A percentile compares a stretch with the other conserved stretches of the same genome.
Evolutionary conservation across 495 filamentous ascomycete genomes (phyloP).

Genomic region (Penicillium subrubescens): DNA sequence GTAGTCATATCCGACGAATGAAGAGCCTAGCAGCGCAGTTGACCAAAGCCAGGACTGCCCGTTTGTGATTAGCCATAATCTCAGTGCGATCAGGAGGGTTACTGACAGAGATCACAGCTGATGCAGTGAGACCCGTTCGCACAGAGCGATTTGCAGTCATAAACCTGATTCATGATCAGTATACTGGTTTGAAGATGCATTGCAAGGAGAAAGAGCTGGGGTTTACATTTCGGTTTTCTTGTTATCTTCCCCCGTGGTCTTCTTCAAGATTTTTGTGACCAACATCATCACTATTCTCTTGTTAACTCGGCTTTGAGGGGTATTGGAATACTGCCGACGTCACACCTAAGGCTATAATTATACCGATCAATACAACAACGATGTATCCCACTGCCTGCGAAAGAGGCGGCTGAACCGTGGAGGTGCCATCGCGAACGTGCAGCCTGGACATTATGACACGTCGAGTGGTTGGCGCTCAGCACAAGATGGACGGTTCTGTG

Average conservation of each 20-base stretch:
- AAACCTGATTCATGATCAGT: slow-evolving; percentile 31
- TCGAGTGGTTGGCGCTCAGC: background rate
- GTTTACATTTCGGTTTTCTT: slow-evolving; percentile 44
- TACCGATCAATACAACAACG: slow-evolving; percentile 35
- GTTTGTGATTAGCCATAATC: background rate
- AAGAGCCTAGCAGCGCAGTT: slow-evolving; percentile 35
- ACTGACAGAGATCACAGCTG: slow-evolving; percentile 42
- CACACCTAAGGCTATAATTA: slow-evolving; percentile 35
- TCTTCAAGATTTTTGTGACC: slow-evolving; percentile 35
- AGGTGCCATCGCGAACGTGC: slow-evolving; percentile 21
- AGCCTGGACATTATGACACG: slow-evolving; percentile 19
- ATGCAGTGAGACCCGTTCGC: slow-evolving; percentile 41
- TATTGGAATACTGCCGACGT: no score
- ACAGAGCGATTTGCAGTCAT: slow-evolving; percentile 45
- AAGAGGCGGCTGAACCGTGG: slow-evolving; percentile 34
- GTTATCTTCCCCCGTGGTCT: slow-evolving; percentile 42
- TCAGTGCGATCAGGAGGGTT: background rate
- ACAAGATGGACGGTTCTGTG: background rate
- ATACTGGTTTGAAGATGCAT: background rate
- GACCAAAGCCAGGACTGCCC: slow-evolving; percentile 40
- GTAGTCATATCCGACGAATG: slow-evolving; percentile 38
- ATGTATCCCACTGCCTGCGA: slow-evolving; percentile 43
- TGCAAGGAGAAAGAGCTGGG: background rate
- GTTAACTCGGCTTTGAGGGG: background rate
- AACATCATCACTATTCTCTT: slow-evolving; percentile 38